Evolutionary conservation across 768 basidiomycete genomes (phyloP).

Genomic region (Boletus subcaerulescens): DNA sequence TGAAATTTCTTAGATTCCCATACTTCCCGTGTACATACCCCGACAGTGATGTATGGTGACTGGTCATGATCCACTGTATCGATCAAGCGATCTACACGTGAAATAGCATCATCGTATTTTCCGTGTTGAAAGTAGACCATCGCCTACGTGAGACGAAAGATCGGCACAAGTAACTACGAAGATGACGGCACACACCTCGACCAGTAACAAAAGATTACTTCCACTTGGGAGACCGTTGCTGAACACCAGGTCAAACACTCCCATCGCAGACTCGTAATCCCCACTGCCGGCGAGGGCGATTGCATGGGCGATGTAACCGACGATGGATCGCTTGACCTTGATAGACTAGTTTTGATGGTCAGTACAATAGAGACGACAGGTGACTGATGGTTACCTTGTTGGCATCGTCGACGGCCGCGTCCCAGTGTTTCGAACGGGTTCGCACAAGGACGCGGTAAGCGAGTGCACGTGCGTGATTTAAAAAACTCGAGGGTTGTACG

Average conservation of each 20-base stretch:
- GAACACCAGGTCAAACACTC: constrained; percentile 4
- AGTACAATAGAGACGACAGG: neutral
- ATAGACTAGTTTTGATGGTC: constrained; percentile 1
- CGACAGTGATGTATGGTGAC: no score
- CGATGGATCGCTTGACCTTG: neutral
- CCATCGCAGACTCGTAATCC: neutral
- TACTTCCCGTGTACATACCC: no score
- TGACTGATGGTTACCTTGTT: neutral
- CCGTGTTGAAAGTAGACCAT: neutral
- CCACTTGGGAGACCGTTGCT: neutral
- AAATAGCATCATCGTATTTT: no score
- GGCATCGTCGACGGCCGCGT: no score
- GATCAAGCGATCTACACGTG: no score
- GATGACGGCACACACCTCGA: neutral
- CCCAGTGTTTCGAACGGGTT: no score
- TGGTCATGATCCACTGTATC: no score
- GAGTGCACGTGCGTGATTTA: no score
- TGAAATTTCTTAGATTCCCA: no score
- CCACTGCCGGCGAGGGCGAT: neutral
- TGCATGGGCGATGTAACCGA: constrained; percentile 9
- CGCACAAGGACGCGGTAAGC: no score
- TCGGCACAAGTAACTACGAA: neutral
- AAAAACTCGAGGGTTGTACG: no score
- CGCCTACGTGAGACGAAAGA: neutral
- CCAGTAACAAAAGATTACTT: constrained; percentile 1